Base-by-base conservation (phyloP, 192 early-diverging fungal species). In the Phlyctochytrium planicorne region DNA sequence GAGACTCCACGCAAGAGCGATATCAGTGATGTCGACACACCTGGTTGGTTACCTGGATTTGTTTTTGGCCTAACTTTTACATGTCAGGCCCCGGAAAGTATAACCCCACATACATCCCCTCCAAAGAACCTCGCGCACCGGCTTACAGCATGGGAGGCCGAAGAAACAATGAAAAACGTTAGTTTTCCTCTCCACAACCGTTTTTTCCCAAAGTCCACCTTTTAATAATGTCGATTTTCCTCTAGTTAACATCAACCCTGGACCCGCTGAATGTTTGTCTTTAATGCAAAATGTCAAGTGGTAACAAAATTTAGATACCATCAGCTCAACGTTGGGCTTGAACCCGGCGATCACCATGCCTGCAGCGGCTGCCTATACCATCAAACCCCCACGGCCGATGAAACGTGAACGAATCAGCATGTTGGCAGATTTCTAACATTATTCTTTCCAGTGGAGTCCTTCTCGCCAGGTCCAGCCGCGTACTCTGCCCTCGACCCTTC, bases 111-210 rank as follows among this genome's bases (percentile, higher is more conserved):
- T 76, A 75, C 68, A 72, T 80, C 25, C 75, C 83, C 2, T 60
- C 78, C 1, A 78, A 81, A 56, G 83, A 84, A 55, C 75, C 83
- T 24, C 70, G 70, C 36, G 83, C 83, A 32, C 83, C 83, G 24
- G 83, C 83, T n/a, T 84, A 84, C 74, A 82, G 80, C 68, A 84
- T 84, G 50, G 78, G 77, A n/a, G 75, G 77, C 14, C 66, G 83
- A 31, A 65, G 80, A 57, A 64, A 67, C 64, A 69, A 68, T n/a
- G 76, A 82, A n/a, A 82, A 78, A 71, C 25, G 71, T 73, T 52
- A 47, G 59, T 35, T 59, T 17, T n/a, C 40, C n/a, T 14, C 10
- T 50, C 40, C 10, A 50, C 40, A 14, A 14, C 12, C 40, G n/a
- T 50, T 50, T 14, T 14, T 10, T 50, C n/a, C n/a, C n/a, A n/a